Evolutionary conservation across 345 rosid species (phyloP), one percentile per base, ranked within the genome.

Genomic region (Cochlearia excelsa): DNA sequence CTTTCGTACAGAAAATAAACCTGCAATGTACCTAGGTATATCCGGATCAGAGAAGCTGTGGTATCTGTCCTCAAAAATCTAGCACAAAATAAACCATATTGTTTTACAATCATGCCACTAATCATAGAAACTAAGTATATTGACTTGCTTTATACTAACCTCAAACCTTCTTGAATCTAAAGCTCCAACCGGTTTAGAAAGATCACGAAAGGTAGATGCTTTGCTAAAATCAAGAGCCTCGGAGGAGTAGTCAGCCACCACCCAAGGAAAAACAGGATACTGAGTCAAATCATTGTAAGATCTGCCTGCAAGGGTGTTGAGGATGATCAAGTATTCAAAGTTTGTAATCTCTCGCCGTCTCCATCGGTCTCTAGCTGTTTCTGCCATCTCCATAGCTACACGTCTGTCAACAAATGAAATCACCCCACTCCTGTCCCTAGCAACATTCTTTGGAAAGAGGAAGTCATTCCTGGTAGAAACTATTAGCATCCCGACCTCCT

Each of bases 211-310:
- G 65, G 96, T 86, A 55, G 90, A 80, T 43, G 96, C 86, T 84
- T 83, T 92, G 75, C 84, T 86, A 77, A 92, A 88, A 77, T 92
- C 98, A 70, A 88, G 95, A 72, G 74, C 67, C 74, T 88, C 93
- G 0, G 98, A 92, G 7, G 88, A 80, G 75, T 88, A 83, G 78
- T 92, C 96, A 71, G 95, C 95, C 74, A 92, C 67, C 69, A 88
- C 78, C 96, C 98, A 92, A 37, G 98, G 98, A 72, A 86, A 92
- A 68, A 92, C 85, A 55, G 96, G 98, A 81, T 92, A 92, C 65
- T 92, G 98, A 7, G 90, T 92, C 68, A 92, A 77, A 78, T 92
- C 98, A 75, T 92, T 88, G 73, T 88, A 92, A 33, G 98, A 88
- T 79, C 98, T 81, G 76, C 98, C 98, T 26, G 98, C 79, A 63